Evolutionary conservation across 2,329 filamentous ascomycete genomes (phyloP), one percentile per base, ranked within the genome.

Genomic region (Fusarium burgessii): DNA sequence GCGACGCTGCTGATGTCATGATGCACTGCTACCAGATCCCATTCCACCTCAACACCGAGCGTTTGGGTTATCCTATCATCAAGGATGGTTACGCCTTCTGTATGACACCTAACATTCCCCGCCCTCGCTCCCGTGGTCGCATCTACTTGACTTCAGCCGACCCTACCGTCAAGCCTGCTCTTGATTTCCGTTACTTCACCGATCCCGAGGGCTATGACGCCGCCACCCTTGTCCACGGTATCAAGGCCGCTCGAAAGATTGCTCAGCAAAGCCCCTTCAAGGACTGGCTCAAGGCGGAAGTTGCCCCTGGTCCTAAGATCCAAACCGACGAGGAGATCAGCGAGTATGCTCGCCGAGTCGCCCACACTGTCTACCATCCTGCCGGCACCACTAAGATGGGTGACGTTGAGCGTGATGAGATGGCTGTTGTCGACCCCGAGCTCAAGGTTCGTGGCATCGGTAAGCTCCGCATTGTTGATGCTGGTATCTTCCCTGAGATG

Each of bases 11-110:
- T 70, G 94, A 97, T 78, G 84, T 97, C 77, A 97, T 97, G 94
- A 96, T 96, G 92, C 94, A 97, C 84, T 97, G 94, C 88, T 97
- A 97, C 85, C 94, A 97, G 83, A 97, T 97, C 74, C 94, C 94
- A 58, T 97, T 97, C 83, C 93, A 91, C 69, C 89, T 94, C 74
- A 97, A 97, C 87, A 97, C 94, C 3, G 84, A 87, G 59, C 90
- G 93, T 42, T 87, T 97, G 14, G 94, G 94, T 73, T 97, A 90
- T 78, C 85, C 85, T 43, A 79, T 81, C 63, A 78, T 87, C 67
- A 75, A 88, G 67, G 89, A 95, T 72, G 92, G 91, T 66, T 92
- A 95, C 76, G 93, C 93, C 56, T 97, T 97, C 85, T 96, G 93
- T 88, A 96, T 96, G 91, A 96, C 93, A 18, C 93, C 93, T 77